Evolutionary conservation across 2,329 filamentous ascomycete species (phyloP), one percentile per base, ranked within the genome.

Genomic region (Drechslera avenae): DNA sequence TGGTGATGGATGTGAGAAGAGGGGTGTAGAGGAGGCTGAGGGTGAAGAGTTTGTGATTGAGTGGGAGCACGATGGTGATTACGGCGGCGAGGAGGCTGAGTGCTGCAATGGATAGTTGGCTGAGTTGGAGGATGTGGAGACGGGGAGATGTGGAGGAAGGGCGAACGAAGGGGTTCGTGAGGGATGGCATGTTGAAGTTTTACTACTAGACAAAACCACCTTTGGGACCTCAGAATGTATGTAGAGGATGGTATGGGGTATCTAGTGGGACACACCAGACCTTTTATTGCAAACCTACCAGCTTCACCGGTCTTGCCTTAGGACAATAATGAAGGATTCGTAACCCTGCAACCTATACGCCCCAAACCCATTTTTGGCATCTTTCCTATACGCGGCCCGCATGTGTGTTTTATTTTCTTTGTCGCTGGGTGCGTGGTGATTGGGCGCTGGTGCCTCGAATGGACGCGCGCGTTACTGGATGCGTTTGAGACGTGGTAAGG

Each of bases 11-110:
- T 0, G 60, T 58, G 17, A 61, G 17, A 32, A 67, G 57, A 23
- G 62, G 48, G 13, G 56, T 50, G 39, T 59, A 65, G 17, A 66
- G 59, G 3, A 66, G 56, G 16, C 62, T 56, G 36, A 66, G 63
- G 1, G 62, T 64, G 46, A 67, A 66, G 5, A 49, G 40, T 42
- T 59, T 62, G 43, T 56, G 52, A 46, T 56, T 56, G 26, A 36
- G 39, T 1, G 62, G 64, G n/a, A 65, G 39, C 8, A 64, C 46
- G 30, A 58, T 53, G 18, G 60, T 51, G 33, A 63, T 44, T 31
- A 66, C 50, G 10, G 49, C 47, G n/a, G 54, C 56, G 17, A 65
- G 3, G 5, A 46, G n/a, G 4, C 54, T 60, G n/a, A 63, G 40
- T 31, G 26, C 8, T 21, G 57, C 42, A 23, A 66, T 49, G 31